Conservation (phyloP, 257 asterid species). For the Verbascum thapsus region DNA sequence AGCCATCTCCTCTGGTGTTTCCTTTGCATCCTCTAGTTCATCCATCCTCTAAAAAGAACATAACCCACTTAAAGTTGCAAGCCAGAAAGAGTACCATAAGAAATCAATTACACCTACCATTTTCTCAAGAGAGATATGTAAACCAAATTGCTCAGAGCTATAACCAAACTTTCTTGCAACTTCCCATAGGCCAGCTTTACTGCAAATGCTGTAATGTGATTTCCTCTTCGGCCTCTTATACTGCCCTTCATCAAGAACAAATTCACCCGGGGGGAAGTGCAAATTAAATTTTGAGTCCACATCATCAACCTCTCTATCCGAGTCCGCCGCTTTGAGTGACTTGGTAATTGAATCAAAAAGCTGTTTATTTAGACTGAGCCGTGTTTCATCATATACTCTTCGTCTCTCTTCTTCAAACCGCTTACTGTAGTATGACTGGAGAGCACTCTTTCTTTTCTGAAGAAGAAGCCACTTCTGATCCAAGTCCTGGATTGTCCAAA, state of each 20-base stretch:
- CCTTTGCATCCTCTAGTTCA: slow-evolving; percentile 94
- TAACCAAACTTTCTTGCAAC: slow-evolving; percentile 90
- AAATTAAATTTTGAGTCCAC: slow-evolving; percentile 85
- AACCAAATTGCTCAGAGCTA: slow-evolving; percentile 93
- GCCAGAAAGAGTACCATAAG: slow-evolving; percentile 15
- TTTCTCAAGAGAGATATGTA: slow-evolving; percentile 74
- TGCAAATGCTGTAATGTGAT: slow-evolving; percentile 61
- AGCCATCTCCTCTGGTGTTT: slow-evolving; percentile 97
- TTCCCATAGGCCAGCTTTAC: slow-evolving; percentile 92
- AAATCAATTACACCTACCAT: slow-evolving; percentile 51
- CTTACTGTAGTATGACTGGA: slow-evolving; percentile 63
- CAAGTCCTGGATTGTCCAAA: slow-evolving; percentile 92
- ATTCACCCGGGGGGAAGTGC: slow-evolving; percentile 80
- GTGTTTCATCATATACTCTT: slow-evolving; percentile 78
- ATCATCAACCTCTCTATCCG: slow-evolving; percentile 93
- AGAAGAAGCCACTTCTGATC: slow-evolving; percentile 95
- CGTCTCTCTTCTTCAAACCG: slow-evolving; percentile 81
- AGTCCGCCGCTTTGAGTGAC: slow-evolving; percentile 79
- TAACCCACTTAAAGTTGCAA: slow-evolving; percentile 17
- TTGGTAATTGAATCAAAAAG: slow-evolving; percentile 76
- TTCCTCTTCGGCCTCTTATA: slow-evolving; percentile 95
- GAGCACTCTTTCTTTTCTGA: slow-evolving; percentile 89
- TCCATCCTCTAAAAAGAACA: slow-evolving; percentile 67
- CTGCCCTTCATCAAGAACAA: slow-evolving; percentile 74
- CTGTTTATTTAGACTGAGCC: slow-evolving; percentile 64